Evolutionary conservation across 352 stramenopile species (phyloP).

Genomic region (Phytophthora citrophthora): DNA sequence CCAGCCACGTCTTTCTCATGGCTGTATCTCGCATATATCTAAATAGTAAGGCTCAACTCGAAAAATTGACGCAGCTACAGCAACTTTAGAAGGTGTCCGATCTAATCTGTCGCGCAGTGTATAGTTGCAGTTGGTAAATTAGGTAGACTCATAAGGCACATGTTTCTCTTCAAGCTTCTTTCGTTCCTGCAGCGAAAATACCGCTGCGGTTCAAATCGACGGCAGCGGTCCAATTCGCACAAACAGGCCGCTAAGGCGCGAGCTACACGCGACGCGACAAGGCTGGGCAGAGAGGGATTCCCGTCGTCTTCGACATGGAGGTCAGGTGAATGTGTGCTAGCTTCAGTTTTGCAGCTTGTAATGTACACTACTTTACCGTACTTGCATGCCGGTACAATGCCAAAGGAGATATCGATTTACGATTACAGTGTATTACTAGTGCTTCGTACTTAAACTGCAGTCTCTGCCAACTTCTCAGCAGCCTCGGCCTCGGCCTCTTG

Average conservation of each 20-base stretch:
- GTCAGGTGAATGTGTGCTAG: slow-evolving; percentile 1
- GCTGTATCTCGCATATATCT: no score
- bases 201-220: slow-evolving; percentile 13
- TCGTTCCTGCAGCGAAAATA: slow-evolving; percentile 9
- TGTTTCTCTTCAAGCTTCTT: not conserved
- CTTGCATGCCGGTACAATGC: not conserved
- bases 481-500: slow-evolving; percentile 20
- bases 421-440: slow-evolving; percentile 51
- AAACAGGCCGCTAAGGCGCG: slow-evolving; percentile 27
- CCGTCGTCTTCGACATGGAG: not conserved
- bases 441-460: slow-evolving; percentile 47
- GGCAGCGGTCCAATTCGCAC: slow-evolving; percentile 27
- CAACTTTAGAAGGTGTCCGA: no score
- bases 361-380: not conserved
- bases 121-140: no score
- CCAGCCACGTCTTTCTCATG: no score
- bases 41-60: no score
- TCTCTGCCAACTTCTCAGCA: slow-evolving; percentile 25
- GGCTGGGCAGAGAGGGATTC: slow-evolving; percentile 13
- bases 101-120: no score
- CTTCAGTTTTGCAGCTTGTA: not conserved
- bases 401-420: slow-evolving; percentile 10
- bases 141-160: no score
- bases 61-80: no score
- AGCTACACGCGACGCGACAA: slow-evolving; percentile 10